Evolutionary conservation across 2,329 filamentous ascomycete genomes (phyloP).

Genomic region (Alternaria sp.): DNA sequence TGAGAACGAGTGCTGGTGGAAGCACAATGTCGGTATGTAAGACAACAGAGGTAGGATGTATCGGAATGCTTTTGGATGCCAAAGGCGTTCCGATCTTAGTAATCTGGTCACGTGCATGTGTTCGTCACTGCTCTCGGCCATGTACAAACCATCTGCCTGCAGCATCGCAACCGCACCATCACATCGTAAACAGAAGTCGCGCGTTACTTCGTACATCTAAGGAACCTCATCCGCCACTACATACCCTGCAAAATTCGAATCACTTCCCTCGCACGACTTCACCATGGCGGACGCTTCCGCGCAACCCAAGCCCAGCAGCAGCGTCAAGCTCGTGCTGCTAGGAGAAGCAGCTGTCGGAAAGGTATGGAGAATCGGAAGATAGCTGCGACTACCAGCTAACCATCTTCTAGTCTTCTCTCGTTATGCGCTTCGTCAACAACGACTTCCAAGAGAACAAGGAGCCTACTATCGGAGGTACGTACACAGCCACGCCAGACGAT

Average conservation of each 20-base stretch:
- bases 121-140: conserved; percentile 29
- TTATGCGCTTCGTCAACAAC: conserved; percentile 98
- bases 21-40: not conserved
- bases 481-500: not conserved
- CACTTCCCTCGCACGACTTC: conserved; percentile 16
- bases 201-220: not conserved
- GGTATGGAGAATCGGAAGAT: conserved; percentile 61
- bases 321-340: conserved; percentile 97
- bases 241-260: not conserved
- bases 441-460: conserved; percentile 99
- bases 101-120: conserved; percentile 20
- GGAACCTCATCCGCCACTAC: not conserved
- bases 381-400: not conserved
- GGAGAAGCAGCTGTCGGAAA: conserved; percentile 99
- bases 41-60: not conserved
- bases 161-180: conserved; percentile 19
- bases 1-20: not conserved
- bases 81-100: conserved; percentile 15
- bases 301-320: conserved; percentile 95
- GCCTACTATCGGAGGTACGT: conserved; percentile 93
- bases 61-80: not conserved
- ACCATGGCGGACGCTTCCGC: conserved; percentile 74
- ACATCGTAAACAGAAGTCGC: conserved; percentile 5
- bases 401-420: conserved; percentile 80
- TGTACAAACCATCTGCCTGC: conserved; percentile 25